Evolutionary conservation across 208 protist species (phyloP).

Genomic region (Crithidia fasciculata): DNA sequence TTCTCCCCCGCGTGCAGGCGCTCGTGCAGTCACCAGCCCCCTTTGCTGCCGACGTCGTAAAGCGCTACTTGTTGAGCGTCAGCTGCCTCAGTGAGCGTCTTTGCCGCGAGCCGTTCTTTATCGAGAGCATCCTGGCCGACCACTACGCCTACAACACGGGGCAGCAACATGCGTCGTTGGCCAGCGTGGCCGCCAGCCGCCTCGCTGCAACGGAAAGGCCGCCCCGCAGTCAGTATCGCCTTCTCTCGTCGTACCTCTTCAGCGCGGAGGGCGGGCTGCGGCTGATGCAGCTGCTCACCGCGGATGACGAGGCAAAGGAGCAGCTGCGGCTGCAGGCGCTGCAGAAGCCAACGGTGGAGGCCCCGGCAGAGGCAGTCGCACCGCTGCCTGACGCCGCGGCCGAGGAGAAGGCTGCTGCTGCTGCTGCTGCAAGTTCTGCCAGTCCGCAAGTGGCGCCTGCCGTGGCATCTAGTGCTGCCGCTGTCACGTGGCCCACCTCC

Average conservation of each 20-base stretch:
- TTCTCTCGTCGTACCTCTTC: constrained; percentile 67
- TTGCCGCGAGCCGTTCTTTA: constrained; percentile 40
- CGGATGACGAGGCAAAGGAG: constrained; percentile 21
- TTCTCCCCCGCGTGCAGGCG: constrained; percentile 30
- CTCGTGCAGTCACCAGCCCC: background rate
- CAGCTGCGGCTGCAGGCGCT: constrained; percentile 25
- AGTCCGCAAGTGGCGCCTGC: background rate
- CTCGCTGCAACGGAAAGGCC: background rate
- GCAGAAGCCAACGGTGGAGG: constrained; percentile 29
- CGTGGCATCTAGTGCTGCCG: background rate
- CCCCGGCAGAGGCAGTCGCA: constrained; percentile 2
- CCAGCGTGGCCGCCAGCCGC: background rate
- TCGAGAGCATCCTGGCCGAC: constrained; percentile 50
- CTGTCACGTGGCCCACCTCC: constrained; percentile 21
- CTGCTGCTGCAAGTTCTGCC: background rate
- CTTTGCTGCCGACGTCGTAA: constrained; percentile 16
- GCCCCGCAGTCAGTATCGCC: constrained; percentile 29
- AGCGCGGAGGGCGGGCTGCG: constrained; percentile 64
- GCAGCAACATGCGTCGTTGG: background rate
- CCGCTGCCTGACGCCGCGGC: background rate
- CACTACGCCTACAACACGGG: constrained; percentile 39
- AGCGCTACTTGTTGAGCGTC: constrained; percentile 47
- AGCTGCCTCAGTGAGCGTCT: constrained; percentile 44
- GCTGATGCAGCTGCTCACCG: constrained; percentile 51
- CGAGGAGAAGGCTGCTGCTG: background rate